Evolutionary conservation across 2,329 filamentous ascomycete species (phyloP).

Genomic region (Teratosphaeria pseudoeucalypti): DNA sequence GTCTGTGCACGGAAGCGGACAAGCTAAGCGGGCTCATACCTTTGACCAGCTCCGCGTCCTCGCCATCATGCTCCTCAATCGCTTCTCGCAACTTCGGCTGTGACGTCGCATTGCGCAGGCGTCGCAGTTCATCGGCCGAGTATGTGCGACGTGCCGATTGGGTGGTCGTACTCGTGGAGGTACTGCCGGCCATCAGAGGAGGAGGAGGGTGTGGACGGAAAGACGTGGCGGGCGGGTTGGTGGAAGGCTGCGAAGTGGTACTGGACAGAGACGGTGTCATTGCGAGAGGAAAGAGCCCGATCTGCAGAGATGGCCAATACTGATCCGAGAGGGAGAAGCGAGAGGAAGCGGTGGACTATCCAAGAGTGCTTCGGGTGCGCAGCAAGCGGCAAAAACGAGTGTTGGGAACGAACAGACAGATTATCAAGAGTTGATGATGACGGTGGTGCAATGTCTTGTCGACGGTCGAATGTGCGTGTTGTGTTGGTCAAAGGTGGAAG

Average conservation of each 20-base stretch:
- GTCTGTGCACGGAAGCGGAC: slow-evolving; percentile 1
- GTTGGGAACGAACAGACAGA: slow-evolving; percentile 8
- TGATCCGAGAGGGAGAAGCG: neutral
- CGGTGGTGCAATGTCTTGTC: slow-evolving; percentile 17
- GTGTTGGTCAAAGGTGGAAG: slow-evolving; percentile 3
- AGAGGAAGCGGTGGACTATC: neutral
- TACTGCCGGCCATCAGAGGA: neutral
- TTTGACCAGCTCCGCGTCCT: slow-evolving; percentile 28
- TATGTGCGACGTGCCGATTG: slow-evolving; percentile 25
- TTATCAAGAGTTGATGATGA: slow-evolving; percentile 28
- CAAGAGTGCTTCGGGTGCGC: neutral
- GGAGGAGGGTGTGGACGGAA: neutral
- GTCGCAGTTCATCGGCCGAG: slow-evolving; percentile 27
- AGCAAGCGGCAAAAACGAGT: neutral
- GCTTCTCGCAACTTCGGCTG: slow-evolving; percentile 25
- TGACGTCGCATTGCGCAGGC: slow-evolving; percentile 23
- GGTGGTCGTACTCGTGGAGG: slow-evolving; percentile 5
- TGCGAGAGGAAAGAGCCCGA: neutral
- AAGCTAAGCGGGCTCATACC: slow-evolving; percentile 15
- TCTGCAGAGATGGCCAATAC: neutral
- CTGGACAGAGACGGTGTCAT: neutral
- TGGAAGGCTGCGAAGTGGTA: neutral
- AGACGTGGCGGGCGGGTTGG: neutral
- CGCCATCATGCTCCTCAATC: slow-evolving; percentile 26
- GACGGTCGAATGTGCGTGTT: slow-evolving; percentile 8